These are phyloP conservation scores for Oryza brachyantha DNA, from an alignment of 176 grass and related monocot species.

Conservation along the genomic window DNA sequence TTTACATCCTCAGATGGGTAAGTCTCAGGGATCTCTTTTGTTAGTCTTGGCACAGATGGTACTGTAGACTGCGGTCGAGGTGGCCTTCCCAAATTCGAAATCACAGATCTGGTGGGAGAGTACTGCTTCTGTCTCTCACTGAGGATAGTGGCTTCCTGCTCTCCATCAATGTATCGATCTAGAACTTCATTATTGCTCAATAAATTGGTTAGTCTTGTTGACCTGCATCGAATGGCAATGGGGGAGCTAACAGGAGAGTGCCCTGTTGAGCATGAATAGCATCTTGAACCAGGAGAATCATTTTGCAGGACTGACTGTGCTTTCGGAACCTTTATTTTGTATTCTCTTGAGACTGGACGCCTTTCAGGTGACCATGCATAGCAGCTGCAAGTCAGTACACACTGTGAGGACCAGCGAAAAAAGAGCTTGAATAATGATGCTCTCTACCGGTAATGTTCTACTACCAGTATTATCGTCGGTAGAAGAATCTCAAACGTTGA, in stretches of 20 bases:
- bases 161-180: slow-evolving; percentile 71
- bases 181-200: slow-evolving; percentile 52
- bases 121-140: slow-evolving; percentile 35
- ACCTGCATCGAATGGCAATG: slow-evolving; percentile 41
- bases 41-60: slow-evolving; percentile 38
- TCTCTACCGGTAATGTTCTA: no score
- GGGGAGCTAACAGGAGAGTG: slow-evolving; percentile 58
- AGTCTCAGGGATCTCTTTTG: slow-evolving; percentile 32
- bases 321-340: background rate
- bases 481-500: no score
- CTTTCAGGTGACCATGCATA: slow-evolving; percentile 44
- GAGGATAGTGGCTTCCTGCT: slow-evolving; percentile 35
- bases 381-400: slow-evolving; percentile 33
- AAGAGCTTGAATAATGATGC: no score
- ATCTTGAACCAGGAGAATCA: slow-evolving; percentile 59
- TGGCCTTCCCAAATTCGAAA: slow-evolving; percentile 55
- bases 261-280: slow-evolving; percentile 47
- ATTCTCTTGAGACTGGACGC: slow-evolving; percentile 28
- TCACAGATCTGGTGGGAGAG: slow-evolving; percentile 27
- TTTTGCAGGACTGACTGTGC: slow-evolving; percentile 24
- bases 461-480: no score
- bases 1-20: slow-evolving; percentile 34
- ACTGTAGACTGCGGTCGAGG: slow-evolving; percentile 45
- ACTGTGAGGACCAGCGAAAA: background rate
- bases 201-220: slow-evolving; percentile 41